phyloP scores from a whole-genome alignment of 208 protist species.

The Leishmania mexicana region DNA sequence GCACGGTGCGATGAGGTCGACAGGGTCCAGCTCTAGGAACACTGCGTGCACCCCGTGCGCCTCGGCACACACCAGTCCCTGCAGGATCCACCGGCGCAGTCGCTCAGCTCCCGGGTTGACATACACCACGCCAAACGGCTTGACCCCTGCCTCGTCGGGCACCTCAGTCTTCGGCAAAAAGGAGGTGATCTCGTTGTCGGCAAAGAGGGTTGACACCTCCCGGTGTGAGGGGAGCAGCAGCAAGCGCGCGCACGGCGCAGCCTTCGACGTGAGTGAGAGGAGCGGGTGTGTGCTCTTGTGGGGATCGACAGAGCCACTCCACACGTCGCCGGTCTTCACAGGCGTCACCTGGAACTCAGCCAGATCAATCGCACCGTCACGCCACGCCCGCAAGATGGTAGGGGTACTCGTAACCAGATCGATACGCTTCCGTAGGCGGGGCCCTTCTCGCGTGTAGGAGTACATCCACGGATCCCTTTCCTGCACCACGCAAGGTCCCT shows the following conservation, averaged over 20 bases:
- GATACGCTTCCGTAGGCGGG: slow-evolving; percentile 58
- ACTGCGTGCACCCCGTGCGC: slow-evolving; percentile 63
- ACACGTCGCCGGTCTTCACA: background rate
- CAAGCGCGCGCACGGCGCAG: slow-evolving; percentile 63
- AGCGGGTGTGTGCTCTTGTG: slow-evolving; percentile 41
- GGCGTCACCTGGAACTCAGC: slow-evolving; percentile 9
- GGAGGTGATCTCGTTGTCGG: slow-evolving; percentile 24
- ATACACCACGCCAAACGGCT: slow-evolving; percentile 50
- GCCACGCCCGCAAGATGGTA: slow-evolving; percentile 57
- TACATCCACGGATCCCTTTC: slow-evolving; percentile 27
- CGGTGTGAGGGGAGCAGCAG: slow-evolving; percentile 55
- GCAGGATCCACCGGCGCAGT: slow-evolving; percentile 79
- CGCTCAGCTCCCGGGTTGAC: slow-evolving; percentile 72
- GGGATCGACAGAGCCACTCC: background rate
- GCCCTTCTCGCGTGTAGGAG: slow-evolving; percentile 44
- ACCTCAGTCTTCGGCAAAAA: slow-evolving; percentile 12
- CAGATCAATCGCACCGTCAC: slow-evolving; percentile 65
- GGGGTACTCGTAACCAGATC: slow-evolving; percentile 48
- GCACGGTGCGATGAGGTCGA: slow-evolving; percentile 66
- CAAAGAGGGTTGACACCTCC: slow-evolving; percentile 38
- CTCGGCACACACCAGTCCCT: slow-evolving; percentile 78
- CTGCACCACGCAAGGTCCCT: background rate
- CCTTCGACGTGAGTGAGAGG: slow-evolving; percentile 9
- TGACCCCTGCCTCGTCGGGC: background rate
- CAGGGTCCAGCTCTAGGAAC: slow-evolving; percentile 75